Base-by-base conservation (phyloP, 2,329 filamentous ascomycete species). In the Calonectria fujianensis region DNA sequence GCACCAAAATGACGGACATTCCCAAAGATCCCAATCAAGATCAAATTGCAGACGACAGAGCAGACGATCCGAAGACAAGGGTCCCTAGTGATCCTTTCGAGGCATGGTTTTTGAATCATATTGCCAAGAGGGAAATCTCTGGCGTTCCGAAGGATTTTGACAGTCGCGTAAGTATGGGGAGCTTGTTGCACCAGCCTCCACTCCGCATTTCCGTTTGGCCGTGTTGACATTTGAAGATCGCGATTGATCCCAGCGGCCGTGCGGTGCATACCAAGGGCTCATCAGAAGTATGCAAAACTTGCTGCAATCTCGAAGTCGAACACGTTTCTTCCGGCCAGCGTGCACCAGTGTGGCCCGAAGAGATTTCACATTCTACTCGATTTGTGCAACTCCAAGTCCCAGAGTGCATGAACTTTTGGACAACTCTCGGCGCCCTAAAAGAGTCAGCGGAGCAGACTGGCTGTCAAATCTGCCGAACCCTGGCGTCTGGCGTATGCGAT, bases 401-500 rank as follows among this genome's bases (percentile, higher is more conserved):
- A 29, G 35, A 41, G 3, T 7, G 24, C 16, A 24, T 29, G 57
- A 41, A 63, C 57, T 41, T 63, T 63, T 63, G 57, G 57, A 63
- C 57, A 37, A 63, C 57, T 4, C 57, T 63, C 35, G 57, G 57
- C 14, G 37, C 41, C 35, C 8, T 63, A 1, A 63, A 63, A 29
- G 11, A 20, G 13, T 63, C 57, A 1, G 5, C 57, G 4, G 35
- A 41, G n/a, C 11, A 27, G 27, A 63, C 57, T 16, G 32, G n/a
- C 57, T 63, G 57, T 41, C n/a, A 16, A 16, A 18, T 63, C 35
- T 63, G 57, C 35, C 57, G 57, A 41, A 63, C 57, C 5, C n/a
- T 63, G 11, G 57, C 57, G 4, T 41, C 11, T 5, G 57, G 57
- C n/a, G 41, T 63, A 16, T n/a, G 29, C 27, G 9, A 27, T 10